These are phyloP conservation scores for Microcos paniculata DNA, from an alignment of 345 rosid species.

Conservation along the genomic window DNA sequence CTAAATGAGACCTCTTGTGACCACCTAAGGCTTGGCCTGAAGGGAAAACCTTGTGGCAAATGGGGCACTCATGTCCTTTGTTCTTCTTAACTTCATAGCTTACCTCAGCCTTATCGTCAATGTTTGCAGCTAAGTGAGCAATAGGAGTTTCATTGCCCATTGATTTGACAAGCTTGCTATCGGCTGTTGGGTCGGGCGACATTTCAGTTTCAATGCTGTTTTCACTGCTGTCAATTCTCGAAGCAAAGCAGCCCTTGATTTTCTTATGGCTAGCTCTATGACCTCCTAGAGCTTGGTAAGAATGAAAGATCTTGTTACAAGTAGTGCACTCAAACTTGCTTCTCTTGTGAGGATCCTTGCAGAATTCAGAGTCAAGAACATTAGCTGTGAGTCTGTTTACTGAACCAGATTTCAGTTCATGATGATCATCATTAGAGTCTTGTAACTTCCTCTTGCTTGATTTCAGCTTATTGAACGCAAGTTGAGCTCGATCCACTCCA, in stretches of 20 bases:
- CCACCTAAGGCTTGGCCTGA: slow-evolving; percentile 91
- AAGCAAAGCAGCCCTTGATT: slow-evolving; percentile 33
- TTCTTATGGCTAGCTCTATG: slow-evolving; percentile 80
- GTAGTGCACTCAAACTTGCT: slow-evolving; percentile 63
- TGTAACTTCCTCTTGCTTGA: slow-evolving; percentile 28
- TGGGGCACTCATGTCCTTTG: slow-evolving; percentile 57
- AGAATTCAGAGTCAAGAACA: slow-evolving; percentile 21
- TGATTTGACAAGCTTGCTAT: slow-evolving; percentile 20
- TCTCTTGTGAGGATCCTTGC: slow-evolving; percentile 25
- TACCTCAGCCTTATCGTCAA: slow-evolving; percentile 23
- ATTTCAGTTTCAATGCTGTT: slow-evolving; percentile 31
- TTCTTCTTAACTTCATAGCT: slow-evolving; percentile 22
- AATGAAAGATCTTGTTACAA: slow-evolving; percentile 61
- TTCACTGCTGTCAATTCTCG: slow-evolving; percentile 35
- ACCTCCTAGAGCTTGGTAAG: slow-evolving; percentile 92
- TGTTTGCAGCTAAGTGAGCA: slow-evolving; percentile 1
- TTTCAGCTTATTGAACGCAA: slow-evolving; percentile 5
- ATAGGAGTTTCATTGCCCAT: slow-evolving; percentile 12
- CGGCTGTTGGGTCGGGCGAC: slow-evolving; percentile 23
- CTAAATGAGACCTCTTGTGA: slow-evolving; percentile 72
- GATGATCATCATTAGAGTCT: slow-evolving; percentile 16
- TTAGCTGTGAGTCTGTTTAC: slow-evolving; percentile 13
- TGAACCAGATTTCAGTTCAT: slow-evolving; percentile 25
- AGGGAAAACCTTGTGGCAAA: slow-evolving; percentile 62
- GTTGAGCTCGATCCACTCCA: slow-evolving; percentile 17